A percentile compares a stretch with the other conserved stretches of the same genome.
Evolutionary conservation across 1,284 basidiomycete species (phyloP).

Genomic region (Pulveroboletus sp.): DNA sequence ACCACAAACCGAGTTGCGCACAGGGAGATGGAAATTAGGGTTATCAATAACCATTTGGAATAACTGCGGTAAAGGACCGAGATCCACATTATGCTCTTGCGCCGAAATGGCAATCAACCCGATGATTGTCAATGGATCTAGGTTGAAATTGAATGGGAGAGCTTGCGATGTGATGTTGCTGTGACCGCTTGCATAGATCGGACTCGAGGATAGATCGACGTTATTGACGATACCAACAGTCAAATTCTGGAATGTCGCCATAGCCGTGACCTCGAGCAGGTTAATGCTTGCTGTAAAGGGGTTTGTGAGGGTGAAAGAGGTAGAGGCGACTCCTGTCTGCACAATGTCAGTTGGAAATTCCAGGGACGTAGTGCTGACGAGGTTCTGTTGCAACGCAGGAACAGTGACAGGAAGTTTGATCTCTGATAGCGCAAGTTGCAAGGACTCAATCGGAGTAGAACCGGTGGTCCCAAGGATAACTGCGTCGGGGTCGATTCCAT

Average conservation of each 20-base stretch:
- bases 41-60: conserved; percentile 58
- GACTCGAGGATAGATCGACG: conserved; percentile 49
- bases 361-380: conserved; percentile 55
- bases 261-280: conserved; percentile 54
- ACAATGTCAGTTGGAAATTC: conserved; percentile 58
- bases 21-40: conserved; percentile 44
- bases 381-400: conserved; percentile 61
- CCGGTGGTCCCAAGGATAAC: conserved; percentile 55
- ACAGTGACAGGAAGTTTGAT: conserved; percentile 65
- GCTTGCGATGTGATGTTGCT: conserved; percentile 55
- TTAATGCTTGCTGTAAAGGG: conserved; percentile 79
- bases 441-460: conserved; percentile 64
- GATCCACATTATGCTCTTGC: conserved; percentile 50
- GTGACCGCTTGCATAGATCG: conserved; percentile 58
- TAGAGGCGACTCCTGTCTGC: conserved; percentile 52
- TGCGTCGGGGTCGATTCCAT: conserved; percentile 58
- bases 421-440: conserved; percentile 61
- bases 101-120: conserved; percentile 53
- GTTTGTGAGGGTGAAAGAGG: conserved; percentile 58
- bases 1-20: background rate
- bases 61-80: conserved; percentile 60
- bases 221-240: conserved; percentile 56
- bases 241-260: conserved; percentile 51
- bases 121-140: conserved; percentile 62
- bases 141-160: conserved; percentile 63